Conservation (phyloP, 1,284 basidiomycete species). For the Irpex sp. region DNA sequence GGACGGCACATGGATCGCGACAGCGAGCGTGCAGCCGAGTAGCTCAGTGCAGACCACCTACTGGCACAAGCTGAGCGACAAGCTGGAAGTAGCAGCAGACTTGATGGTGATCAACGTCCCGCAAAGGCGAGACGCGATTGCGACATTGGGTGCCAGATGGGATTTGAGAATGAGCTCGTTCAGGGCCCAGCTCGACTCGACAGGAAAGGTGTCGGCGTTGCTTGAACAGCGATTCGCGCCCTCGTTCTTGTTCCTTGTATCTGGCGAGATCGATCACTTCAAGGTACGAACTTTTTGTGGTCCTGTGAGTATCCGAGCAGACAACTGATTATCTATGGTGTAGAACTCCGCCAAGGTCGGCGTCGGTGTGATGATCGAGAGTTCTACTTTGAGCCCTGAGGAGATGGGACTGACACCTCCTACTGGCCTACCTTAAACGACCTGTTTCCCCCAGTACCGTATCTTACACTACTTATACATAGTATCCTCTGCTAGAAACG, state of each 20-base stretch:
- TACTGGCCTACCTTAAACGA: background rate
- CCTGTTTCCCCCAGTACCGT: background rate
- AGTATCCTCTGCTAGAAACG: background rate
- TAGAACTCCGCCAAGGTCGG: conserved; percentile 93
- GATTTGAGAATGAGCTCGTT: conserved; percentile 94
- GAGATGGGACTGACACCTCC: conserved; percentile 62
- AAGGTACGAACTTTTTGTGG: conserved; percentile 57
- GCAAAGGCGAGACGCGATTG: conserved; percentile 83
- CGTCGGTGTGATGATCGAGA: conserved; percentile 96
- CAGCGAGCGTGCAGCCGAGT: conserved; percentile 84
- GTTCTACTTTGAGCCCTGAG: conserved; percentile 69
- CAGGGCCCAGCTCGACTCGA: conserved; percentile 89
- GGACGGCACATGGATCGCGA: conserved; percentile 81
- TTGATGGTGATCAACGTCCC: conserved; percentile 81
- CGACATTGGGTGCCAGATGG: conserved; percentile 94
- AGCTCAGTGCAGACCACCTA: conserved; percentile 93
- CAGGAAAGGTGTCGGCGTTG: conserved; percentile 91
- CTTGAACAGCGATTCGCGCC: conserved; percentile 97
- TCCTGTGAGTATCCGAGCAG: background rate
- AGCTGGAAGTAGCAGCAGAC: conserved; percentile 98
- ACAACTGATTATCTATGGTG: background rate
- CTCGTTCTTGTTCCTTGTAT: conserved; percentile 90
- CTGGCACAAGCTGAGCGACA: conserved; percentile 94
- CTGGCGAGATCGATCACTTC: conserved; percentile 98
- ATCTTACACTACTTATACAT: conserved; percentile 1